Base-by-base conservation (phyloP, 116 monocot genomes). In the Dioscorea cayenensis region DNA sequence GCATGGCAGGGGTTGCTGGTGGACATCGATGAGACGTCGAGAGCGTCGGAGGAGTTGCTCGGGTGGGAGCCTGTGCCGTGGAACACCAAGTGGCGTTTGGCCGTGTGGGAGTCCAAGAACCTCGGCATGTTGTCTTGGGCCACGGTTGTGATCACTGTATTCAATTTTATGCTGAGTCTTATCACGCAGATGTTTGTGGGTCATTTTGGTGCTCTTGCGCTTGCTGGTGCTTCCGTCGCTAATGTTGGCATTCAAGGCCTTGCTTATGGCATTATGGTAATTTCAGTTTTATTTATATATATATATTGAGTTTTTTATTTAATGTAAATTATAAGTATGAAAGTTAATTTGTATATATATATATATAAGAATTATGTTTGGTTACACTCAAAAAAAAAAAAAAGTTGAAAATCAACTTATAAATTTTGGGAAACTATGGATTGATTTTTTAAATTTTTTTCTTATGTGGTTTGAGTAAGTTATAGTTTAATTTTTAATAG, bases 131-230 rank as follows among this genome's bases (percentile, higher is more conserved):
- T 92, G 9, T 92, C 92, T 0, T 88, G 86, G 89, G 79, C 88
- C 0, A 84, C 92, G 20, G 71, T 92, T 38, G 60, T 88, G 14
- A 67, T 88, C 38, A 67, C 77, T 35, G 60, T 88, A 22, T 79
- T 82, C 67, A 92, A 88, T 72, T 88, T 86, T 79, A 75, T 73
- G 52, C 84, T 88, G 17, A 88, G 88, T 71, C 75, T 92, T 20
- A 82, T 80, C 27, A 88, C 86, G 1, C 88, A 88, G 79, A 92
- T 88, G 92, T 88, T 86, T 73, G 80, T 88, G 51, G 92, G 88
- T 23, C 92, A 84, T 64, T 84, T 89, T 9, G 86, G 92, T 0
- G 35, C 79, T 0, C 75, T 88, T 6, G 65, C 71, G 1, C 89
- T 92, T 51, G 92, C 92, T 49, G 92, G 89, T 9, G 88, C 88